phyloP scores from a whole-genome alignment of 768 basidiomycete species.

The Suillus plorans region DNA sequence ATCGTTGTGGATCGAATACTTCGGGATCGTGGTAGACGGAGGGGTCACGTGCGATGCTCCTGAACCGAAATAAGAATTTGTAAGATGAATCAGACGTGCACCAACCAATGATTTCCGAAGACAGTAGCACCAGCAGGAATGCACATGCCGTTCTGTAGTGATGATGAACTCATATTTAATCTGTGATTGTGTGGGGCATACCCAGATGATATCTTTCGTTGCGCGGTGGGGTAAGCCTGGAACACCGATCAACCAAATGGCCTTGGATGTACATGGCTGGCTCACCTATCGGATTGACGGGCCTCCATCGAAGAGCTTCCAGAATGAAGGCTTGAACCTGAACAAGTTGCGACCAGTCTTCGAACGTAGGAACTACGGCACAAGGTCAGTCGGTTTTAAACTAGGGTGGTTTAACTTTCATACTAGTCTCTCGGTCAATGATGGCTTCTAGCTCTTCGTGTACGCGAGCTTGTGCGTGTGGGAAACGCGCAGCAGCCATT shows the following conservation, averaged over 20 bases:
- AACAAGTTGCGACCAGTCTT: slow-evolving; percentile 31
- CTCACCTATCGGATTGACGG: slow-evolving; percentile 33
- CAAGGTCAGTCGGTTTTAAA: not conserved
- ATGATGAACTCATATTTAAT: not conserved
- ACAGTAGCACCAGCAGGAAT: slow-evolving; percentile 36
- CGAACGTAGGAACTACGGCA: slow-evolving; percentile 38
- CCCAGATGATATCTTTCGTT: slow-evolving; percentile 28
- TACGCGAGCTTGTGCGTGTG: slow-evolving; percentile 32
- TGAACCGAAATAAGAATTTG: slow-evolving; percentile 6
- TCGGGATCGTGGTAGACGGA: slow-evolving; percentile 52
- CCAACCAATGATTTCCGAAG: slow-evolving; percentile 32
- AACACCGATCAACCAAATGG: too few species aligned
- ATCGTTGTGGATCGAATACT: slow-evolving; percentile 52
- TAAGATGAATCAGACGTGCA: not conserved
- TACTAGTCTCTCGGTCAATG: slow-evolving; percentile 35
- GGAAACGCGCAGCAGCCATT: slow-evolving; percentile 39
- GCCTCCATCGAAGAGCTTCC: slow-evolving; percentile 41
- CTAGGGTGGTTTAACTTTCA: not conserved
- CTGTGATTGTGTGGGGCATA: slow-evolving; percentile 1
- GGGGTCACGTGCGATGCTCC: slow-evolving; percentile 52
- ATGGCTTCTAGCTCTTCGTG: slow-evolving; percentile 39
- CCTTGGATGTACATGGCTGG: not conserved
- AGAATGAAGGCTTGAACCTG: slow-evolving; percentile 38
- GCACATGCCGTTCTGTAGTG: slow-evolving; percentile 32
- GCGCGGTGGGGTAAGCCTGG: slow-evolving; percentile 24